phyloP scores from a whole-genome alignment of 75 land plant genomes.

The Isoetes taiwanensis region DNA sequence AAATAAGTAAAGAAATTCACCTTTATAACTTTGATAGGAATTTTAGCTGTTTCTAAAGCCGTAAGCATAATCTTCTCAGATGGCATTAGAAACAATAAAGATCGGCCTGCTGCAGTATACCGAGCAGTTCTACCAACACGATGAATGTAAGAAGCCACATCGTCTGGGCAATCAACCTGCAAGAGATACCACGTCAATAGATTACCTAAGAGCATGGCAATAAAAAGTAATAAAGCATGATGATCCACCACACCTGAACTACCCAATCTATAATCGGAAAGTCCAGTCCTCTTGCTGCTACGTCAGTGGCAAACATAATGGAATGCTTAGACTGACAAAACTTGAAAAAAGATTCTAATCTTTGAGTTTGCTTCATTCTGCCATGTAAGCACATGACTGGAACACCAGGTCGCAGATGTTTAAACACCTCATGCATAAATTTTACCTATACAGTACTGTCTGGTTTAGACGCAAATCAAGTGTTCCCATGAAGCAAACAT shows the following conservation, averaged over 20 bases:
- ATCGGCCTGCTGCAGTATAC: slow-evolving; percentile 55
- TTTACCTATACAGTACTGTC: slow-evolving; percentile 44
- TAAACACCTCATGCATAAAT: slow-evolving; percentile 77
- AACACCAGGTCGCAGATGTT: slow-evolving; percentile 81
- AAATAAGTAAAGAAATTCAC: slow-evolving; percentile 14
- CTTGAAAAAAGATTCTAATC: slow-evolving; percentile 54
- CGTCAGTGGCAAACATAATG: slow-evolving; percentile 82
- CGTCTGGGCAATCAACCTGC: slow-evolving; percentile 93
- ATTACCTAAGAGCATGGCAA: not conserved
- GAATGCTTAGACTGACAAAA: slow-evolving; percentile 57
- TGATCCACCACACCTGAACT: slow-evolving; percentile 50
- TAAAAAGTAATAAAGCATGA: not conserved
- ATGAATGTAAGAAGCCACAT: slow-evolving; percentile 78
- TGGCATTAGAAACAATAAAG: slow-evolving; percentile 66
- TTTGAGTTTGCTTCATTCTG: slow-evolving; percentile 63
- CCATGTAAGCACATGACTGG: slow-evolving; percentile 79
- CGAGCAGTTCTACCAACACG: slow-evolving; percentile 98
- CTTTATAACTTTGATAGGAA: slow-evolving; percentile 58
- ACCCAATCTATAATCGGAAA: slow-evolving; percentile 96
- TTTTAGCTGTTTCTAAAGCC: slow-evolving; percentile 50
- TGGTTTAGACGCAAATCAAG: too few species aligned
- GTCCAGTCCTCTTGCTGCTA: slow-evolving; percentile 94
- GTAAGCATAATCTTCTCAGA: slow-evolving; percentile 66
- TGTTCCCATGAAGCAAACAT: not conserved
- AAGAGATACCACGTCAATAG: not conserved